Base-by-base conservation (phyloP, 2,329 filamentous ascomycete species). In the Fusarium brachygibbosum region DNA sequence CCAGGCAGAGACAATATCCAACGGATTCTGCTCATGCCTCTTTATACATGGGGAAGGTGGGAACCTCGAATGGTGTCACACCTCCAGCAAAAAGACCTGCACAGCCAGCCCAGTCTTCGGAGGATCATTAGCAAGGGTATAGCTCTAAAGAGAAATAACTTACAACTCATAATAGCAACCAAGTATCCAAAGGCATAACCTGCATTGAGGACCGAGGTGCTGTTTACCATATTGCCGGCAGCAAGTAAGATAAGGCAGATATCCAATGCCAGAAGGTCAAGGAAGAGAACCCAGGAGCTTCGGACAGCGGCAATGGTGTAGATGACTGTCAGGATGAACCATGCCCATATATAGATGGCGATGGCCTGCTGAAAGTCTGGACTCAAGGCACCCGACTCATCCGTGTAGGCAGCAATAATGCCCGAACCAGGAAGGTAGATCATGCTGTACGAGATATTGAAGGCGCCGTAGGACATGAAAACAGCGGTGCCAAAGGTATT, bases 251-350 rank as follows among this genome's bases (percentile, higher is more conserved):
- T 51, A 9, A 63, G 52, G 11, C 94, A 98, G 74, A 93, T 0
- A 93, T 97, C 70, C 94, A 98, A 80, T 86, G 91, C 29, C 94
- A 97, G 76, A 92, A 94, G 75, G 91, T 92, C 12, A 86, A 89
- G 40, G 21, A 54, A 54, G n/a, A 54, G 51, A 21, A 54, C 40
- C 51, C 51, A 54, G 21, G 51, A 54, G 40, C 51, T 54, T 19
- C 51, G 40, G 2, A 54, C 13, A 21, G 51, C 51, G 6, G 51
- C 51, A 11, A 66, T n/a, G 4, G 58, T 66, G 17, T 63, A 66
- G 10, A 66, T 66, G 46, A 66, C 53, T 9, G 52, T 63, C 8
- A 66, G n/a, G 31, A 66, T 66, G 45, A 66, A 58, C 63, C 63
- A 66, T 2, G 58, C 63, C 63, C 63, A 66, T n/a, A 66, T 44